Evolutionary conservation across 108 stramenopile genomes (phyloP).

Genomic region (Phaeodactylum tricornutum): DNA sequence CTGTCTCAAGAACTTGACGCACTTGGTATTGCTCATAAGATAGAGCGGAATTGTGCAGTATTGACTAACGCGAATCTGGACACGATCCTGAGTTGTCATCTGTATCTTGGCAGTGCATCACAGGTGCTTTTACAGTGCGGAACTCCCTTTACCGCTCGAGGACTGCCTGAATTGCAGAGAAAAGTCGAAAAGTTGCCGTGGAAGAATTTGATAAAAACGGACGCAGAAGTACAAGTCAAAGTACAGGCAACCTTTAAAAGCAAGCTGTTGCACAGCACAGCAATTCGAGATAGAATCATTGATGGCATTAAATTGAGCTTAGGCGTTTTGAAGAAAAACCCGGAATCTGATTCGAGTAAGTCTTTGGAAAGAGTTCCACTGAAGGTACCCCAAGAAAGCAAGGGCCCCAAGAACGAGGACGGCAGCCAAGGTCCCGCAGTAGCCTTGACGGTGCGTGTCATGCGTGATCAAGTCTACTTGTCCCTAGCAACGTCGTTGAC

Average conservation of each 20-base stretch:
- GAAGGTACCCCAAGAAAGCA: no score
- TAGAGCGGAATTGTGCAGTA: no score
- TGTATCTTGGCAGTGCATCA: constrained; percentile 53
- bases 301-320: no score
- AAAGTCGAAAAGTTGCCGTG: constrained; percentile 51
- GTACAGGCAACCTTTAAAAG: constrained; percentile 52
- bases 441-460: constrained; percentile 34
- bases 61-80: constrained; percentile 16
- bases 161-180: constrained; percentile 49
- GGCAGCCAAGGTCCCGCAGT: no score
- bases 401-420: no score
- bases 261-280: constrained; percentile 56
- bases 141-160: constrained; percentile 37
- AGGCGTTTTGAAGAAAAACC: neutral
- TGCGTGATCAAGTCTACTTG: constrained; percentile 46
- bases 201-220: constrained; percentile 15
- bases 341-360: neutral
- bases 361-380: no score
- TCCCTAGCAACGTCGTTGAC: constrained; percentile 41
- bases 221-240: constrained; percentile 25
- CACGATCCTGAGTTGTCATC: constrained; percentile 35
- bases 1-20: constrained; percentile 36
- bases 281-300: constrained; percentile 52
- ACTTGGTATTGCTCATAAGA: constrained; percentile 19
- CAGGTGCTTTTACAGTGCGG: constrained; percentile 34